These are phyloP conservation scores for Capsicum baccatum DNA, from an alignment of 257 asterid genomes.

Conservation along the genomic window DNA sequence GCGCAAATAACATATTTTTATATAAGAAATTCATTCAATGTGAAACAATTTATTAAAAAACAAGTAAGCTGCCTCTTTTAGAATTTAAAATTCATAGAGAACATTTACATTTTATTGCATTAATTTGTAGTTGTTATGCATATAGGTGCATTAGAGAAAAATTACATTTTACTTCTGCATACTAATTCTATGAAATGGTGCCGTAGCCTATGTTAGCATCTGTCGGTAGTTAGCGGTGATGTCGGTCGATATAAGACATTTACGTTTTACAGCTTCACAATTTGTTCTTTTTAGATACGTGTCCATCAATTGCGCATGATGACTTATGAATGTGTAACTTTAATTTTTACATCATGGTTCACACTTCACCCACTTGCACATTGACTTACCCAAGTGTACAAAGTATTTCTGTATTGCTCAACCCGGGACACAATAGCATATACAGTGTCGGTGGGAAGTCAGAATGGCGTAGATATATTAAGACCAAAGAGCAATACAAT, in stretches of 20 bases:
- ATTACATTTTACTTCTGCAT: background rate
- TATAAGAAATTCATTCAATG: background rate
- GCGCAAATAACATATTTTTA: too few species aligned
- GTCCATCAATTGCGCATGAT: too few species aligned
- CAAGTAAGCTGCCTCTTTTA: too few species aligned
- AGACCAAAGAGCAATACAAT: background rate
- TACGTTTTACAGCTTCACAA: constrained; percentile 17
- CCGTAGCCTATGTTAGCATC: background rate
- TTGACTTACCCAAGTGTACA: background rate
- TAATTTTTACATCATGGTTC: background rate
- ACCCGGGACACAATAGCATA: background rate
- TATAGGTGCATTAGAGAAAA: background rate
- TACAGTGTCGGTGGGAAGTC: background rate
- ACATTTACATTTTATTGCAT: too few species aligned
- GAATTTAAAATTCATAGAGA: too few species aligned
- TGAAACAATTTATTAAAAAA: too few species aligned
- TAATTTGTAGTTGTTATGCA: background rate
- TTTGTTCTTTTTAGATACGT: background rate
- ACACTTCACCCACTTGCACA: background rate
- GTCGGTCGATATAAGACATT: background rate
- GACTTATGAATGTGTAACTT: constrained; percentile 1
- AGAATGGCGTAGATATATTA: background rate
- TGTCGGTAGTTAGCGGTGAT: background rate
- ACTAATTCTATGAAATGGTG: background rate
- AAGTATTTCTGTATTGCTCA: background rate